Conservation (phyloP, 257 asterid species). For the Fraxinus cuspidata region DNA sequence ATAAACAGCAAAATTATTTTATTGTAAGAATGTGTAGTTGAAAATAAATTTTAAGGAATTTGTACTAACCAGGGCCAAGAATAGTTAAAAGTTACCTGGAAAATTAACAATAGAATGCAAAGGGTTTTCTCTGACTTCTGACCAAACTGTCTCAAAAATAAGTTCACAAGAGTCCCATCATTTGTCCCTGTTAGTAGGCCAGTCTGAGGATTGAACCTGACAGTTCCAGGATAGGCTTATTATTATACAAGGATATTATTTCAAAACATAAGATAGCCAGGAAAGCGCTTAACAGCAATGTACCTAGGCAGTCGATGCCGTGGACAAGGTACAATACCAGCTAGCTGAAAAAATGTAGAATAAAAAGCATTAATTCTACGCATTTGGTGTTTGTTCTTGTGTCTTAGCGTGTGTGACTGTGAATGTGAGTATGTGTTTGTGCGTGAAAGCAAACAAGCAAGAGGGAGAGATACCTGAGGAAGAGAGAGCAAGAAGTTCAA, state of each 20-base stretch:
- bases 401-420: background rate
- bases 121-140: slow-evolving; percentile 74
- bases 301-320: slow-evolving; percentile 93
- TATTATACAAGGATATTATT: background rate
- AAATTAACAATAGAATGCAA: slow-evolving; percentile 62
- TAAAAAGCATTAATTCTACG: slow-evolving; percentile 7
- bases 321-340: slow-evolving; percentile 86
- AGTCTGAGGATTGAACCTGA: slow-evolving; percentile 77
- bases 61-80: no score
- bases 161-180: slow-evolving; percentile 87
- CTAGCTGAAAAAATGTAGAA: slow-evolving; percentile 49
- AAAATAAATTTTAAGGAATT: no score
- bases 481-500: slow-evolving; percentile 83
- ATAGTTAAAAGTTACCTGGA: slow-evolving; percentile 58
- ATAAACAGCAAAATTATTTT: no score
- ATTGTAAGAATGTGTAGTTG: no score
- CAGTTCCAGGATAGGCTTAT: background rate
- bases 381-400: background rate
- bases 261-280: background rate
- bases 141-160: slow-evolving; percentile 72
- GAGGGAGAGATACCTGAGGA: slow-evolving; percentile 73
- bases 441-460: background rate
- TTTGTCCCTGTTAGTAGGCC: slow-evolving; percentile 86
- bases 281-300: background rate
- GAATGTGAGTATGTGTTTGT: background rate